phyloP scores from a whole-genome alignment of 352 stramenopile species.

The Plasmopara viticola region DNA sequence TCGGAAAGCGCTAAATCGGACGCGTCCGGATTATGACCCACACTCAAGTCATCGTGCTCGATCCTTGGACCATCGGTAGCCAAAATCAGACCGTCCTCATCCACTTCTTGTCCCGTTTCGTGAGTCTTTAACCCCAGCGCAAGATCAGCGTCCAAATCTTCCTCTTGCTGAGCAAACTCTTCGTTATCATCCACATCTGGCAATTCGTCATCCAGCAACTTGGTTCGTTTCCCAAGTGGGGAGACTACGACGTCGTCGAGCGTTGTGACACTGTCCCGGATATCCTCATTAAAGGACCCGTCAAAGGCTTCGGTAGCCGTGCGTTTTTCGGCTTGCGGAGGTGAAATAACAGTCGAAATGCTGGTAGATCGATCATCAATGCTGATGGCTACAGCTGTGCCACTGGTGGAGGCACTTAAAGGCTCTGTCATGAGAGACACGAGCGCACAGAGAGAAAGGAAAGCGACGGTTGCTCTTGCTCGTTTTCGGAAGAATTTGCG shows the following conservation, averaged over 20 bases:
- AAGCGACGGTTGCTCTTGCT: no score
- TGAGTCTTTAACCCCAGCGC: slow-evolving; percentile 13
- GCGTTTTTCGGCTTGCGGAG: slow-evolving; percentile 13
- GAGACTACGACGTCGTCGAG: slow-evolving; percentile 61
- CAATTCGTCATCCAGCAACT: slow-evolving; percentile 35
- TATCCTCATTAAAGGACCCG: slow-evolving; percentile 16
- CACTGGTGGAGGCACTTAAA: slow-evolving; percentile 1
- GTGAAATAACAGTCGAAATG: background rate
- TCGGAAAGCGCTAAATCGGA: no score
- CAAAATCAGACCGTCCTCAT: slow-evolving; percentile 5
- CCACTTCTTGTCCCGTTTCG: slow-evolving; percentile 6
- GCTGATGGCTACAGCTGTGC: slow-evolving; percentile 6
- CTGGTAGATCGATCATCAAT: background rate
- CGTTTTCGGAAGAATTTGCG: no score
- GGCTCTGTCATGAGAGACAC: slow-evolving; percentile 19
- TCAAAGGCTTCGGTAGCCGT: slow-evolving; percentile 27
- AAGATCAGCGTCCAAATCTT: slow-evolving; percentile 26
- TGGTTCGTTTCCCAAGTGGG: slow-evolving; percentile 41
- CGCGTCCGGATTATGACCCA: no score
- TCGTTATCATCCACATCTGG: slow-evolving; percentile 46
- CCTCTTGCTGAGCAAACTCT: slow-evolving; percentile 26
- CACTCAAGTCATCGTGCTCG: background rate
- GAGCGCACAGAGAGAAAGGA: background rate
- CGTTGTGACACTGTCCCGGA: slow-evolving; percentile 35
- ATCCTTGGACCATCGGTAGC: background rate